A percentile compares a stretch with the other conserved stretches of the same genome.
These are phyloP conservation scores for Elsinoe necatrix DNA, from an alignment of 2,329 filamentous ascomycete genomes.

Conservation along the genomic window DNA sequence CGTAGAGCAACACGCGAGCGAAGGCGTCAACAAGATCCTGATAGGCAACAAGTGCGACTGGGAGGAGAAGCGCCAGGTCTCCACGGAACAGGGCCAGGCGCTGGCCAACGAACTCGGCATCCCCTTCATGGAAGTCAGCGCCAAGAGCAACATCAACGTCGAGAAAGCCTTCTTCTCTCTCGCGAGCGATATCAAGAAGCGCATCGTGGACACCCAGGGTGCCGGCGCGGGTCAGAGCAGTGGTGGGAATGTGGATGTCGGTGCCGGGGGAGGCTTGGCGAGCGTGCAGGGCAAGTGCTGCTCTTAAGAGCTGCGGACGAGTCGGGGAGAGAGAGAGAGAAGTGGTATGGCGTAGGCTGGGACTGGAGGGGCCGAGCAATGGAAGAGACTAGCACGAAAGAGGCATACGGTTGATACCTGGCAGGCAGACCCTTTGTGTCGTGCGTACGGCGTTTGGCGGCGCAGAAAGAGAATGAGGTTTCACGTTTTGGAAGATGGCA, in stretches of 20 bases:
- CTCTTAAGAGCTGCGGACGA: constrained; percentile 45
- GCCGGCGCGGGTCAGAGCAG: constrained; percentile 8
- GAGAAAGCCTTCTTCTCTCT: constrained; percentile 97
- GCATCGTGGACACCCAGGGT: constrained; percentile 70
- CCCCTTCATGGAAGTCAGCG: constrained; percentile 95
- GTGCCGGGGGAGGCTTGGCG: constrained; percentile 23
- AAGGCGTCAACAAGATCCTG: constrained; percentile 98
- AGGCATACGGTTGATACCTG: constrained; percentile 9
- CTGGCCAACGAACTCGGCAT: constrained; percentile 94
- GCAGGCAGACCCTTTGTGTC: constrained; percentile 3
- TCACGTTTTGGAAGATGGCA: neutral
- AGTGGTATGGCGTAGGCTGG: neutral
- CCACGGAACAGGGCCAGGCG: constrained; percentile 84
- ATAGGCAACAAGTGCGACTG: constrained; percentile 99
- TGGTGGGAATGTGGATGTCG: constrained; percentile 22
- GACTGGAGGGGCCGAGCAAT: neutral
- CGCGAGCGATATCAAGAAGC: constrained; percentile 95
- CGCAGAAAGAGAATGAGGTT: neutral
- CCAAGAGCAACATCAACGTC: constrained; percentile 99
- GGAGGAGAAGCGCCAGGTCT: constrained; percentile 96
- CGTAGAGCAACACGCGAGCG: constrained; percentile 94
- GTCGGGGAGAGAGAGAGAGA: neutral
- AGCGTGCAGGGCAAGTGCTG: constrained; percentile 43
- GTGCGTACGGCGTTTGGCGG: constrained; percentile 6
- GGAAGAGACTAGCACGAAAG: neutral